A percentile compares a stretch with the other conserved stretches of the same genome.
Evolutionary conservation across 169 alveolate species (phyloP).

Genomic region (Eimeria acervulina): DNA sequence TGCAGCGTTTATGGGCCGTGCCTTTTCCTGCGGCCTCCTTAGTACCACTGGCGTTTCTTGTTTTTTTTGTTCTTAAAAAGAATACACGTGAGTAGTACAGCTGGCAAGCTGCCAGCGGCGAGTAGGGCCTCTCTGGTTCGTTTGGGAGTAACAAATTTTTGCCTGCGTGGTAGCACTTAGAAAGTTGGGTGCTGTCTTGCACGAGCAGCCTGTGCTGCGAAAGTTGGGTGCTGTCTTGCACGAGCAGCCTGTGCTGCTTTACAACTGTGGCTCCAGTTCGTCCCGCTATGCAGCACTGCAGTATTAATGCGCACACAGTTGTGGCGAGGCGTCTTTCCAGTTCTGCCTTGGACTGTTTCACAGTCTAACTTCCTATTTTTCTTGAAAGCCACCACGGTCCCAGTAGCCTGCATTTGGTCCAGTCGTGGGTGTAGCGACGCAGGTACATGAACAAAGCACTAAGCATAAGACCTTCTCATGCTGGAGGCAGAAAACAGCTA

Average conservation of each 20-base stretch:
- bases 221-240: neutral
- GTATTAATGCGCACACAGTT: neutral
- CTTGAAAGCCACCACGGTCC: neutral
- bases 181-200: neutral
- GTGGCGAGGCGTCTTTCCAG: neutral
- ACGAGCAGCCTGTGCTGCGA: no score
- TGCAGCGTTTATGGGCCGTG: neutral
- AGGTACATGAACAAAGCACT: constrained; percentile 8
- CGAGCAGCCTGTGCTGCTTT: neutral
- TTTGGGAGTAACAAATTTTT: neutral
- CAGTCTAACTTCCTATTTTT: neutral
- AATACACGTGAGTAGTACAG: neutral
- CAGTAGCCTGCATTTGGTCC: neutral
- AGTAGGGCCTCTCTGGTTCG: neutral
- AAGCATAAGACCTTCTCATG: neutral
- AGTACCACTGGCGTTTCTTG: neutral
- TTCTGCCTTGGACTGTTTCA: neutral
- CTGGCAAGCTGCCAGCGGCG: neutral
- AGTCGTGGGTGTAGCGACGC: constrained; percentile 60
- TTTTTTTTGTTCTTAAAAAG: neutral
- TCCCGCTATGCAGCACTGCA: neutral
- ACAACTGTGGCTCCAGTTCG: neutral
- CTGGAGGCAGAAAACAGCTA: constrained; percentile 19
- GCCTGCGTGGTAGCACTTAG: neutral
- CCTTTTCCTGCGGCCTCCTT: neutral